Conservation (phyloP, 495 filamentous ascomycete species). For the Xylaria nigripes region DNA sequence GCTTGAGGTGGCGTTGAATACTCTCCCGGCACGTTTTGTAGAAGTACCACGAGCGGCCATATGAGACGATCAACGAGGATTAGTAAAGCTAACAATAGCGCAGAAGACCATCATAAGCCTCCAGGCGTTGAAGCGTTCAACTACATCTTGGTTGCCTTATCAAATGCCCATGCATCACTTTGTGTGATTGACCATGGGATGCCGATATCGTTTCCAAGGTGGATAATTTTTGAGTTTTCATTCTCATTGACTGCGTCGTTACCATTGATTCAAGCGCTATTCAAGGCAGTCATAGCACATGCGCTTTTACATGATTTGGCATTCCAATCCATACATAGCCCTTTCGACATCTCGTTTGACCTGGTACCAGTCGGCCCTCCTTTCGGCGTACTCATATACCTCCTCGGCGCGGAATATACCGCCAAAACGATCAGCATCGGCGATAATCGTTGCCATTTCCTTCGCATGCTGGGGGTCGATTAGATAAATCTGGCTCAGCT, state of each 20-base stretch:
- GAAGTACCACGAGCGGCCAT: too few species aligned
- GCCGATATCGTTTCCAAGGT: neutral
- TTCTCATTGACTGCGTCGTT: neutral
- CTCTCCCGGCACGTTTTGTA: too few species aligned
- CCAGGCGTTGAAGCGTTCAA: neutral
- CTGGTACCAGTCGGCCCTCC: slow-evolving; percentile 88
- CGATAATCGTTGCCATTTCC: slow-evolving; percentile 90
- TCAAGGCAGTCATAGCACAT: neutral
- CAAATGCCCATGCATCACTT: neutral
- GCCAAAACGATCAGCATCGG: slow-evolving; percentile 78
- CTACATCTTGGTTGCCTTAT: neutral
- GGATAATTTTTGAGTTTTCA: neutral
- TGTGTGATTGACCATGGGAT: neutral
- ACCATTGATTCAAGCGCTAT: neutral
- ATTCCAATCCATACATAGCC: slow-evolving; percentile 96
- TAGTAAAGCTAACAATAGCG: too few species aligned
- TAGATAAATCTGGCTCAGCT: slow-evolving; percentile 91
- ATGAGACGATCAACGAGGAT: too few species aligned
- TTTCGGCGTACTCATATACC: slow-evolving; percentile 93
- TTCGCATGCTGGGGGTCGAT: slow-evolving; percentile 84
- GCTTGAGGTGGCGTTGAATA: too few species aligned
- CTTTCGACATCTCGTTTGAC: slow-evolving; percentile 84
- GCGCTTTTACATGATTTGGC: slow-evolving; percentile 64
- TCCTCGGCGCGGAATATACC: slow-evolving; percentile 94
- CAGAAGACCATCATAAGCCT: neutral